Conservation (phyloP, 2,329 filamentous ascomycete species). For the Colletotrichum lentis region DNA sequence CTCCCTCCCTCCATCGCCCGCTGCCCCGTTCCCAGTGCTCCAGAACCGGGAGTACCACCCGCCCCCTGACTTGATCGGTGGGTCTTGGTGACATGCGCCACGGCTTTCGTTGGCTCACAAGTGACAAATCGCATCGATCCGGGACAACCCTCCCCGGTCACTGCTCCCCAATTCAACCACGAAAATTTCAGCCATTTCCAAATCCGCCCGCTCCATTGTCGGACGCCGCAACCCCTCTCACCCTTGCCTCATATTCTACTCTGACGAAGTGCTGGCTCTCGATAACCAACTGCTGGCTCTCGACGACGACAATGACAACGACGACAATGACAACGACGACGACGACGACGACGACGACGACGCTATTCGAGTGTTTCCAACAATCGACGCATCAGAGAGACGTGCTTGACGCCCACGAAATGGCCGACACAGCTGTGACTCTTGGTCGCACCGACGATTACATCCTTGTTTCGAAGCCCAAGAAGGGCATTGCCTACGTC, state of each 20-base stretch:
- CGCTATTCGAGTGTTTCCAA: neutral
- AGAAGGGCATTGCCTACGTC: constrained; percentile 33
- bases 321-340: neutral
- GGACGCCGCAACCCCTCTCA: neutral
- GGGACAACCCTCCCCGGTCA: neutral
- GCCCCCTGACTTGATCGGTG: neutral
- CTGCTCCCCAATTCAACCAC: constrained; percentile 25
- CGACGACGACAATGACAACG: neutral
- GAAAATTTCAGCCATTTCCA: constrained; percentile 24
- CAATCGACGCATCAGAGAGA: neutral
- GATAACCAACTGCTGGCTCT: too few relatives aligned
- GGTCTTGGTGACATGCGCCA: neutral
- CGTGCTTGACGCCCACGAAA: neutral
- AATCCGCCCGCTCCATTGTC: constrained; percentile 2
- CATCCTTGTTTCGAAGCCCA: constrained; percentile 25
- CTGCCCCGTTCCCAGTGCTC: constrained; percentile 2
- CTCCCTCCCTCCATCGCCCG: too few relatives aligned
- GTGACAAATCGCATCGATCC: neutral
- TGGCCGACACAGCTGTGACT: constrained; percentile 19
- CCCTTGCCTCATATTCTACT: too few relatives aligned
- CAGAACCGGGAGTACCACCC: neutral
- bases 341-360: neutral
- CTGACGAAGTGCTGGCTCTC: too few relatives aligned
- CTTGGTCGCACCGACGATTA: constrained; percentile 26
- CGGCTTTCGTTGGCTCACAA: constrained; percentile 32